Percentiles rank a stretch among this genome's conserved stretches.
phyloP scores from a whole-genome alignment of 768 basidiomycete species.

The Boletus sp. region DNA sequence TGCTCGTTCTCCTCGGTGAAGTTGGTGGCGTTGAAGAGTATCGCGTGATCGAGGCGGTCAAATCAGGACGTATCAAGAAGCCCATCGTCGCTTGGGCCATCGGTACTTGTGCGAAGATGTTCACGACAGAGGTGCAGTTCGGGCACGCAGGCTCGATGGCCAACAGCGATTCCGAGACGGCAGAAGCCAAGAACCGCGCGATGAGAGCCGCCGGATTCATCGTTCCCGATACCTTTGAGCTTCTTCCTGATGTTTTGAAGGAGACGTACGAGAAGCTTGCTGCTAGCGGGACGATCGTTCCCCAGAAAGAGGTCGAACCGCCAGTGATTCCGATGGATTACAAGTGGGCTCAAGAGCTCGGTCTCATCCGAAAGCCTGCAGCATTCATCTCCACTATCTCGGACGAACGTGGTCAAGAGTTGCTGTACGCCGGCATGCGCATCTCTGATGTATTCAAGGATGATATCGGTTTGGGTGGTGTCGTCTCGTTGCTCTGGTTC shows the following conservation, averaged over 20 bases:
- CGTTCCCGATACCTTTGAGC: slow-evolving; percentile 97
- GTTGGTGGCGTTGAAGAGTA: slow-evolving; percentile 99
- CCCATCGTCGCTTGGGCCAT: slow-evolving; percentile 99
- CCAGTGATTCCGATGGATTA: slow-evolving; percentile 99
- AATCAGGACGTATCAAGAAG: slow-evolving; percentile 90
- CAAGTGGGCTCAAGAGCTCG: slow-evolving; percentile 99
- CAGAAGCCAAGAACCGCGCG: slow-evolving; percentile 94
- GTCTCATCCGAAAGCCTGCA: slow-evolving; percentile 96
- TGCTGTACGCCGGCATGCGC: slow-evolving; percentile 97
- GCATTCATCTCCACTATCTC: slow-evolving; percentile 99
- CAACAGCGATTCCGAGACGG: slow-evolving; percentile 96
- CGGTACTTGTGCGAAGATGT: slow-evolving; percentile 99
- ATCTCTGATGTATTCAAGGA: slow-evolving; percentile 99
- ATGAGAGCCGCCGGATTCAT: slow-evolving; percentile 96
- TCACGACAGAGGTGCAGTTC: slow-evolving; percentile 98
- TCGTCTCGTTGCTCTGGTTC: slow-evolving; percentile 96
- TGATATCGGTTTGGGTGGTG: slow-evolving; percentile 95
- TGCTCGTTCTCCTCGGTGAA: slow-evolving; percentile 98
- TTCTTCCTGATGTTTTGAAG: slow-evolving; percentile 81
- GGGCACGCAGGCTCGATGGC: slow-evolving; percentile 99
- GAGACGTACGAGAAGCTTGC: slow-evolving; percentile 86
- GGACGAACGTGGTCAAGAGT: slow-evolving; percentile 98
- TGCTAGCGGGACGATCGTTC: slow-evolving; percentile 57
- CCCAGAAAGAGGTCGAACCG: slow-evolving; percentile 77
- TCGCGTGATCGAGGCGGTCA: slow-evolving; percentile 97